Percentiles rank a stretch among this genome's conserved stretches.
These are phyloP conservation scores for Prinsepia uniflora DNA, from an alignment of 306 rosid genomes.

Conservation along the genomic window DNA sequence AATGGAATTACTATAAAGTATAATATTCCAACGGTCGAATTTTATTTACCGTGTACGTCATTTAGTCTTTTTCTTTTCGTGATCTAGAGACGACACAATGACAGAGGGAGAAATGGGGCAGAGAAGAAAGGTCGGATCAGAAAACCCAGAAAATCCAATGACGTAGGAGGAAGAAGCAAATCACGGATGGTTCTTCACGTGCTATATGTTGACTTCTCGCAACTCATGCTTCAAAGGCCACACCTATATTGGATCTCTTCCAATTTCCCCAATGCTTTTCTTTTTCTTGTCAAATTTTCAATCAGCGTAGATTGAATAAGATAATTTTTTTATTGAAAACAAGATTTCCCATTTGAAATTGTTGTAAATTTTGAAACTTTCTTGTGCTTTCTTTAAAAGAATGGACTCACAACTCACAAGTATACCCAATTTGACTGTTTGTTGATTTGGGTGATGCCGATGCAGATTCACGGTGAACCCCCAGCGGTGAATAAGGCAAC, in stretches of 20 bases:
- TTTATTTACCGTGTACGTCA: too few species aligned
- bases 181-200: constrained; percentile 61
- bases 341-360: background rate
- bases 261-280: background rate
- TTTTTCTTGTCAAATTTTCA: background rate
- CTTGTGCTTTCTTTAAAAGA: too few species aligned
- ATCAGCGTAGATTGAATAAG: background rate
- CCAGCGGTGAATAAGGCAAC: constrained; percentile 86
- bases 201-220: constrained; percentile 75
- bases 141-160: constrained; percentile 30
- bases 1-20: too few species aligned
- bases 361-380: background rate
- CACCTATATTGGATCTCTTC: constrained; percentile 73
- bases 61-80: background rate
- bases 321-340: background rate
- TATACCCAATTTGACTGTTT: background rate
- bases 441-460: background rate
- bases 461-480: constrained; percentile 94
- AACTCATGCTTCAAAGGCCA: constrained; percentile 84
- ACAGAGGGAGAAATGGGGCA: constrained; percentile 38
- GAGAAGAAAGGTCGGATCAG: constrained; percentile 42
- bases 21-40: too few species aligned
- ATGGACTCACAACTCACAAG: too few species aligned
- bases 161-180: background rate
- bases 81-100: background rate